Percentiles rank a stretch among this genome's conserved stretches.
These are phyloP conservation scores for Coemansia sp. DNA, from an alignment of 192 early-diverging fungal genomes.

Conservation along the genomic window DNA sequence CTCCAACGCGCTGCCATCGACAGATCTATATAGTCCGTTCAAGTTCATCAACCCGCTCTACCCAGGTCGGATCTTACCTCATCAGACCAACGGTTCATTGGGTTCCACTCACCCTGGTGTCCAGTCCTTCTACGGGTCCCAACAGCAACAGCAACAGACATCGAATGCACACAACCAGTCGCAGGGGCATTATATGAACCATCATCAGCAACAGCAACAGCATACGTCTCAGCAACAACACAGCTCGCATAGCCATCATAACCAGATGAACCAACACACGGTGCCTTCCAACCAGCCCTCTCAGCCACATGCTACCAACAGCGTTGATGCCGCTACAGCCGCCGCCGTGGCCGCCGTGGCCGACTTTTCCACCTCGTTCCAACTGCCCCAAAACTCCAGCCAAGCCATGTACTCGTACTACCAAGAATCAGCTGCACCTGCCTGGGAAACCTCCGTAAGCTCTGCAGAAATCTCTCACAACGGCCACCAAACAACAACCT, in stretches of 20 bases:
- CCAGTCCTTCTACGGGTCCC: constrained; percentile 15
- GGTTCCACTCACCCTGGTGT: constrained; percentile 12
- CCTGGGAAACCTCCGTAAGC: constrained; percentile 21
- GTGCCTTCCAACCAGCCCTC: constrained; percentile 22
- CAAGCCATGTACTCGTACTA: constrained; percentile 45
- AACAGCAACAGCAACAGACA: not conserved
- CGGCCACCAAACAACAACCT: constrained; percentile 22
- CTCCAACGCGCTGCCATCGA: constrained; percentile 20
- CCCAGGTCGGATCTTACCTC: constrained; percentile 31
- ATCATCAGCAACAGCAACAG: not conserved
- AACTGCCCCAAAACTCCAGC: constrained; percentile 23
- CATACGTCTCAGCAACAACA: not conserved
- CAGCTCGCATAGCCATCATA: not conserved
- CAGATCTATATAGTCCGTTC: constrained; percentile 40
- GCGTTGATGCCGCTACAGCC: constrained; percentile 16
- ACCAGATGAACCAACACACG: constrained; percentile 8
- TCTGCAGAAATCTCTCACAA: constrained; percentile 8
- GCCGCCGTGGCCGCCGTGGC: constrained; percentile 34
- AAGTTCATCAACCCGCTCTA: constrained; percentile 55
- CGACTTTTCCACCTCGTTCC: constrained; percentile 45
- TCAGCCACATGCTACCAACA: not conserved
- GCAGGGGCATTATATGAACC: not conserved
- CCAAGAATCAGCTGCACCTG: constrained; percentile 17
- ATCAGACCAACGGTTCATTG: constrained; percentile 6
- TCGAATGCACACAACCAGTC: too few species aligned